Base-by-base conservation (phyloP, 305 asterid species). In the Rubia balearica region DNA sequence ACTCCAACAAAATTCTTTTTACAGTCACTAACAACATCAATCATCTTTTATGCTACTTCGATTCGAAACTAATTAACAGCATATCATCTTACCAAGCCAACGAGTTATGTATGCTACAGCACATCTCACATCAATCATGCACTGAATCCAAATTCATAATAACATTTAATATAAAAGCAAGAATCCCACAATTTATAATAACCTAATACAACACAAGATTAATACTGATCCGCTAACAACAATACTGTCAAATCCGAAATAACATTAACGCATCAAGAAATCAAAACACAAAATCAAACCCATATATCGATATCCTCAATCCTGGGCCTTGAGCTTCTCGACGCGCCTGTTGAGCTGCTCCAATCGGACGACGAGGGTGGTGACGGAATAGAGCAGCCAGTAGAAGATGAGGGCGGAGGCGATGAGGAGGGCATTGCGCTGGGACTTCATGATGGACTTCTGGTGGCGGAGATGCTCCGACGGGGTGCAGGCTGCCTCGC, bases 361-460 rank as follows among this genome's bases (percentile, higher is more conserved):
- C 80, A 92, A 76, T 75, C 95, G 84, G 72, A 90, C 96, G 16
- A 92, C 87, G 60, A 92, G 96, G 0, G 77, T 80, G 41, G 98
- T 88, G 56, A 92, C 95, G 19, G 96, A 81, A 76, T 87, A 92
- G 3, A 92, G 86, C 43, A 92, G 84, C 98, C 98, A 92, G 81
- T 90, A 90, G 79, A 92, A 90, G 46, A 87, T 65, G 38, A 92
- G 80, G 13, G 98, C 96, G 19, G 95, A 74, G 0, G 88, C 98
- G 81, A 92, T 89, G 72, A 92, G 77, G 42, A 90, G 90, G 0
- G 89, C 92, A 80, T 92, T 92, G 11, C 96, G 87, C 91, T 92
- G 91, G 11, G 98, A 92, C 73, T 92, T 92, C 87, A 90, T 87
- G 67, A 90, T 85, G 27, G 98, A 90, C 73, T 92, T 92, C 90